A percentile compares a stretch with the other conserved stretches of the same genome.
Evolutionary conservation across 805 yeast species (phyloP).

Genomic region (Nakazawaea siamensis): DNA sequence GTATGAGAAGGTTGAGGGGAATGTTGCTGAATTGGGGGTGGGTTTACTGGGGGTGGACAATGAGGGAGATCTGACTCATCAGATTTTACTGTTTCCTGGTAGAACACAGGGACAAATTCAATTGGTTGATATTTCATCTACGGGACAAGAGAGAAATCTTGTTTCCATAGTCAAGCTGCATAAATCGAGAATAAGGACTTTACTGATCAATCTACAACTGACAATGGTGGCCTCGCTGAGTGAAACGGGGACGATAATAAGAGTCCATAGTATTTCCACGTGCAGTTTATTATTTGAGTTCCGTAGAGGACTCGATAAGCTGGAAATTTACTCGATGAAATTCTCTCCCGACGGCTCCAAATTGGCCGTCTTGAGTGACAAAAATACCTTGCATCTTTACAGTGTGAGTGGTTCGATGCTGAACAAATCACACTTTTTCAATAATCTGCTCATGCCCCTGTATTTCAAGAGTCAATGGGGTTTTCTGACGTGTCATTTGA

Average conservation of each 20-base stretch:
- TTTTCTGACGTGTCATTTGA: constrained; percentile 57
- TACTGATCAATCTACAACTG: constrained; percentile 58
- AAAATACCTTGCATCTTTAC: constrained; percentile 82
- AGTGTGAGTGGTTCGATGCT: constrained; percentile 25
- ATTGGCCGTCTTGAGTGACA: constrained; percentile 83
- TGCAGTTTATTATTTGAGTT: constrained; percentile 75
- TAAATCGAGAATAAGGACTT: constrained; percentile 51
- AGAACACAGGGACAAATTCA: constrained; percentile 71
- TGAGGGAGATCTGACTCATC: constrained; percentile 40
- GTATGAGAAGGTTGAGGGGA: constrained; percentile 31
- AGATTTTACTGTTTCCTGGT: constrained; percentile 72
- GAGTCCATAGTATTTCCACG: constrained; percentile 62
- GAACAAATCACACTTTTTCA: constrained; percentile 58
- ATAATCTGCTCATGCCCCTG: constrained; percentile 51
- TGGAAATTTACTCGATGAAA: constrained; percentile 72
- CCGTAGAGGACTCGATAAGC: constrained; percentile 84
- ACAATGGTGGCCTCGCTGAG: constrained; percentile 73
- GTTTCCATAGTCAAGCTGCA: constrained; percentile 75
- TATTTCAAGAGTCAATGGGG: constrained; percentile 87
- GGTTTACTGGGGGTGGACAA: neutral
- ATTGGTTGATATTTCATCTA: constrained; percentile 63
- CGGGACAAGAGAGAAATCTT: constrained; percentile 52
- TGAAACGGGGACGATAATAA: constrained; percentile 71
- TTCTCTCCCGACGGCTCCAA: constrained; percentile 71
- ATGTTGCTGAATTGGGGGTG: neutral